Conservation (phyloP, 2,329 filamentous ascomycete species). For the Ceratocystiopsis sp. region DNA sequence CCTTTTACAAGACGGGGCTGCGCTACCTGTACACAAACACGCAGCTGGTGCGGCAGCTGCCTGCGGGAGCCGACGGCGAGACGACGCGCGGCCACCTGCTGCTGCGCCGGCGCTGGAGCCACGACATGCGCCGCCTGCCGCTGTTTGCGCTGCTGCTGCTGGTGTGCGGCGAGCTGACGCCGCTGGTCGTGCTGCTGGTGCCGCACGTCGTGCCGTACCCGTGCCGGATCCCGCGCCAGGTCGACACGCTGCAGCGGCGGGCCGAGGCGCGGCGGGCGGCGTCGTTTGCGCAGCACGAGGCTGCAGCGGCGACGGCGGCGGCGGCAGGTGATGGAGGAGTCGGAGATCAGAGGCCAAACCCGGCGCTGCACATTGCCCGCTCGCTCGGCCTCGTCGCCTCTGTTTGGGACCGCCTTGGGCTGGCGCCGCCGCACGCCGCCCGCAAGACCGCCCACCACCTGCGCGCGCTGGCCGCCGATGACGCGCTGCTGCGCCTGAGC, state of each 20-base stretch:
- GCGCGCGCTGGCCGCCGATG: conserved; percentile 52
- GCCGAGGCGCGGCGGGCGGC: conserved; percentile 33
- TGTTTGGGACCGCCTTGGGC: conserved; percentile 32
- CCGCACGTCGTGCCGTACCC: conserved; percentile 58
- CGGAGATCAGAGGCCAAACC: too few relatives aligned
- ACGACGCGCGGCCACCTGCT: conserved; percentile 51
- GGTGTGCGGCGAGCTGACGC: conserved; percentile 73
- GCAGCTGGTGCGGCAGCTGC: conserved; percentile 4
- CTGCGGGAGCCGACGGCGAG: too few relatives aligned
- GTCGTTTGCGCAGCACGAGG: conserved; percentile 21
- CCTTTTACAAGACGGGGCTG: conserved; percentile 79
- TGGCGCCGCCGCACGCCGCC: conserved; percentile 30
- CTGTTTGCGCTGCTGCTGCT: conserved; percentile 60
- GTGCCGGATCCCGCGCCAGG: conserved; percentile 67
- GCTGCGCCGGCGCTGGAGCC: conserved; percentile 46
- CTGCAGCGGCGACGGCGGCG: conserved; percentile 4
- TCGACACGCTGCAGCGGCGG: conserved; percentile 35
- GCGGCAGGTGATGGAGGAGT: conserved; percentile 13
- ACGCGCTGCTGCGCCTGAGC: conserved; percentile 44
- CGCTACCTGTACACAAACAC: conserved; percentile 54
- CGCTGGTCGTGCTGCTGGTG: conserved; percentile 57
- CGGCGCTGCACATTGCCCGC: conserved; percentile 20
- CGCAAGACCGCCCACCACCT: conserved; percentile 35
- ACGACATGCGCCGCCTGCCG: conserved; percentile 64
- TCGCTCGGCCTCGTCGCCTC: conserved; percentile 27